Base-by-base conservation (phyloP, 352 stramenopile genomes). In the Phytopythium vexans region DNA sequence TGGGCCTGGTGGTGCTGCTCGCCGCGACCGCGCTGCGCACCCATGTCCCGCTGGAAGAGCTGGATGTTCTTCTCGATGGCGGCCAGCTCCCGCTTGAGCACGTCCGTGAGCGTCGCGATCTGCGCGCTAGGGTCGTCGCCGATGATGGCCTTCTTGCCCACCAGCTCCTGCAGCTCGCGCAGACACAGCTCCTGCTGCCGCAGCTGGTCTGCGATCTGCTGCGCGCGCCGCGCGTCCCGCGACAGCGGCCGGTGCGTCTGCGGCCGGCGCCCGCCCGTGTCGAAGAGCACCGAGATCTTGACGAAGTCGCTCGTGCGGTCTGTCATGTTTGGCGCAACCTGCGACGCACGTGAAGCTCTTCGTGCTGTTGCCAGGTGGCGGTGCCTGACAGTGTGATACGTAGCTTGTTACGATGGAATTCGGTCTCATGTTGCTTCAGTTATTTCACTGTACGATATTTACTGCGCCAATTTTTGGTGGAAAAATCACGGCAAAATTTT, bases 301-400 rank as follows among this genome's bases (percentile, higher is more conserved):
- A 91, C 80, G 43, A 94, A 94, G 63, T 94, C 81, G 66, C 74
- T 82, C 60, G 83, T 94, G 31, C 82, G 77, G 66, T 94, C 83
- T 73, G 70, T 86, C 4, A 38, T 59, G 12, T 35, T 41, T 27
- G 21, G 21, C 21, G 21, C 21, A 27, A 2, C 21, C 21, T 2
- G 2, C 21, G 21, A 27, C 21, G 2, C 21, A 27, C 21, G 21
- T 27, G 21, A 27, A 2, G 21, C 21, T 27, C 21, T 27, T 27
- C 21, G n/a, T n/a, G n/a, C n/a, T n/a, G n/a, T n/a, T n/a, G 21
- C 21, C 21, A 27, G 21, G 21, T 27, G 21, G 21, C 21, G 21
- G 21, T 27, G 21, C 21, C 21, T 27, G 21, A 27, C 1, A 27
- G 21, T 27, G 21, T 2, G 21, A 27, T 27, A 27, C 21, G 21